These are phyloP conservation scores for Lignosus rhinocerotis DNA, from an alignment of 1,284 basidiomycete genomes.

Conservation along the genomic window DNA sequence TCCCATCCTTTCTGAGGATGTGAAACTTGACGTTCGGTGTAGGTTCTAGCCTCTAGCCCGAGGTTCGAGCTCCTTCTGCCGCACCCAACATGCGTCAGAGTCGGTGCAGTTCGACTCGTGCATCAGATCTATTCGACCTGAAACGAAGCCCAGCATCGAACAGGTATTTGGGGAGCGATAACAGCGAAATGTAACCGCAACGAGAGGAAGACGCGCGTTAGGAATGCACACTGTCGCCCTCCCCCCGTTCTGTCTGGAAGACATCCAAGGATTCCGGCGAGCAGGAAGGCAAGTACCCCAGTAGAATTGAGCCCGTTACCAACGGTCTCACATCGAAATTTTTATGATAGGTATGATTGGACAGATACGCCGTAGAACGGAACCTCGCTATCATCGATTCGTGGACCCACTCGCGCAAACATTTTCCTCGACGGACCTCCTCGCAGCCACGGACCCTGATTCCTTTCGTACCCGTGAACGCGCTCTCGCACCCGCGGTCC, in stretches of 20 bases:
- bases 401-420: constrained; percentile 20
- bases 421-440: not conserved
- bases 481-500: not conserved
- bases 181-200: not conserved
- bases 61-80: not conserved
- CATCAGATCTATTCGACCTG: not conserved
- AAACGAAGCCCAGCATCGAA: not conserved
- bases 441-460: not conserved
- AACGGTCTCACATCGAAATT: constrained; percentile 1
- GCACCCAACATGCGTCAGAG: not conserved
- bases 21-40: not conserved
- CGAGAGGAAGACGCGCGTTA: not conserved
- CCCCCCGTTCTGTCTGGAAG: constrained; percentile 2
- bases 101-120: not conserved
- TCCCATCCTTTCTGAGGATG: not conserved
- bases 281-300: constrained; percentile 9
- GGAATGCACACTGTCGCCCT: not conserved
- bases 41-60: not conserved
- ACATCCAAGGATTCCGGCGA: not conserved
- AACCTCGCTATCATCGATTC: constrained; percentile 4
- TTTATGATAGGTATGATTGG: constrained; percentile 15
- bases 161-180: not conserved
- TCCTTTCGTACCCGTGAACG: not conserved
- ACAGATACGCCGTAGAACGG: not conserved
- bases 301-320: not conserved